Base-by-base conservation (phyloP, 1,284 basidiomycete genomes). In the Puccinia coronata region DNA sequence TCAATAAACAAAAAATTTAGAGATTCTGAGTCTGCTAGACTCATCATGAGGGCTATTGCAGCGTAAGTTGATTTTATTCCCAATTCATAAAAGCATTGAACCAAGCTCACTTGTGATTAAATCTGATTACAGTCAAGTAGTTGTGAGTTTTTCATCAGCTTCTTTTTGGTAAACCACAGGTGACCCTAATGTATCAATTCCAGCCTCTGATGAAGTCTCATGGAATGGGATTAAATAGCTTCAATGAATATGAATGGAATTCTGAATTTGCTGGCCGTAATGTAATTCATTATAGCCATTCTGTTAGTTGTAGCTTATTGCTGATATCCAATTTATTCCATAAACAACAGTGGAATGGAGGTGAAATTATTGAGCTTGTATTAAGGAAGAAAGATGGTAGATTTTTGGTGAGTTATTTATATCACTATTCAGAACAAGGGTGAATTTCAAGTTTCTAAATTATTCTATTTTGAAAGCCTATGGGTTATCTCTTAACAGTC, bases 331-430 rank as follows among this genome's bases (percentile, higher is more conserved):
- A n/a, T n/a, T n/a, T n/a, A n/a, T n/a, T n/a, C n/a, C n/a, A n/a
- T n/a, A n/a, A n/a, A n/a, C n/a, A n/a, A n/a, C 86, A 87, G 82
- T 87, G 86, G 86, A 88, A 87, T 82, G 84, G 86, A 76, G 87
- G 87, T 6, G 86, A 87, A 81, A 85, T 87, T 43, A 85, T 88
- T 70, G 87, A 88, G 83, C 84, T 88, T 20, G 87, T 88, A 0
- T 82, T 88, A 23, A 83, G 87, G 6, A 82, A 86, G 0, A 83
- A 84, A 0, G 83, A 83, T 43, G 87, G 87, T 0, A 82, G 82
- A 1, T 88, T 88, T 5, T 90, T 93, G 86, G 88, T 92, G 6
- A 84, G 93, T 81, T n/a, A n/a, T n/a, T n/a, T n/a, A n/a, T n/a
- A n/a, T n/a, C n/a, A n/a, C n/a, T n/a, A n/a, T n/a, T n/a, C n/a